Conservation (phyloP, 1,284 basidiomycete species). For the Malassezia equina region DNA sequence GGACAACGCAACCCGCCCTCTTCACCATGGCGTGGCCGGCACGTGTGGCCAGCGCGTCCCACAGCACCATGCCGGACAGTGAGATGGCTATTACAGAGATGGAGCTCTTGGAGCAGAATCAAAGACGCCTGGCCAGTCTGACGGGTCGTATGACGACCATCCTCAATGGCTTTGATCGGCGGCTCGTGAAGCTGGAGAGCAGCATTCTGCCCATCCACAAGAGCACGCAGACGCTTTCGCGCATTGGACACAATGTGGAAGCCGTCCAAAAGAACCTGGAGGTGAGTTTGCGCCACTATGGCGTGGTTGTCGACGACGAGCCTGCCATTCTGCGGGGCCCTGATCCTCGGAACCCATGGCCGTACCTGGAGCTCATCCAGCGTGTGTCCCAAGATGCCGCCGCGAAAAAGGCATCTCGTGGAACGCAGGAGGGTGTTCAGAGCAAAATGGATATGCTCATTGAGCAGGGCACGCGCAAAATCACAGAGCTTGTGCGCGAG, state of each 20-base stretch:
- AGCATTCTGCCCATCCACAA: slow-evolving; percentile 45
- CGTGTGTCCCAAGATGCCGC: slow-evolving; percentile 34
- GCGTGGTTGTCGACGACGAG: slow-evolving; percentile 42
- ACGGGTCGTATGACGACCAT: slow-evolving; percentile 48
- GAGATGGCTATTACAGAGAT: slow-evolving; percentile 48
- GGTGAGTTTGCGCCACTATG: slow-evolving; percentile 40
- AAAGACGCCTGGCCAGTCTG: slow-evolving; percentile 46
- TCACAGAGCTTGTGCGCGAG: slow-evolving; percentile 32
- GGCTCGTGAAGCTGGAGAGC: slow-evolving; percentile 44
- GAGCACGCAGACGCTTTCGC: slow-evolving; percentile 37
- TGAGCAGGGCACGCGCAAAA: slow-evolving; percentile 36
- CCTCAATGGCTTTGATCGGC: slow-evolving; percentile 49
- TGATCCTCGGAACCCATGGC: slow-evolving; percentile 27
- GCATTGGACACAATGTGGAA: slow-evolving; percentile 32
- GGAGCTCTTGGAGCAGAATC: slow-evolving; percentile 48
- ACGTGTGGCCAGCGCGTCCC: slow-evolving; percentile 2
- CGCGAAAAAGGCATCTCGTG: slow-evolving; percentile 16
- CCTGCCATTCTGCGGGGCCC: slow-evolving; percentile 38
- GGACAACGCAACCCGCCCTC: background rate
- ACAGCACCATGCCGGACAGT: slow-evolving; percentile 18
- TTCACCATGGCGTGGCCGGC: background rate
- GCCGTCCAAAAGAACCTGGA: slow-evolving; percentile 33
- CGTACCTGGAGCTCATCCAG: slow-evolving; percentile 42
- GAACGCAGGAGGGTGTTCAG: slow-evolving; percentile 32
- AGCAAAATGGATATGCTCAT: slow-evolving; percentile 38